Evolutionary conservation across 495 filamentous ascomycete genomes (phyloP).

Genomic region (Ramalina peruviana): DNA sequence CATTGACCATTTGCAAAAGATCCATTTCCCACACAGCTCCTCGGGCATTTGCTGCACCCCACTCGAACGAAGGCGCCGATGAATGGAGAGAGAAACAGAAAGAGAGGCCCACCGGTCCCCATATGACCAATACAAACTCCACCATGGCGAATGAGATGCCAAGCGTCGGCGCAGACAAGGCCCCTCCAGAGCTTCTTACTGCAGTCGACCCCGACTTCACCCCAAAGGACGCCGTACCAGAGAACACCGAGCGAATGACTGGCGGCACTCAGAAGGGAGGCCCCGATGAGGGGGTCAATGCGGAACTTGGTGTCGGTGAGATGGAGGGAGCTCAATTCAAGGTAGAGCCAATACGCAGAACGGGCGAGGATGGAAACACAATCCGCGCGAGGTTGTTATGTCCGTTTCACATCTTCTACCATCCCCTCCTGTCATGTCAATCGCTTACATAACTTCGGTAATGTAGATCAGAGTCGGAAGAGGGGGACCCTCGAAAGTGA

Average conservation of each 20-base stretch:
- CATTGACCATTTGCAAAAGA: not conserved
- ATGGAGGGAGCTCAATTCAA: constrained; percentile 78
- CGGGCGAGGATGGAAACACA: constrained; percentile 66
- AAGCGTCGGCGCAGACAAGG: constrained; percentile 37
- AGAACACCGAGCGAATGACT: constrained; percentile 46
- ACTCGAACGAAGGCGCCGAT: constrained; percentile 23
- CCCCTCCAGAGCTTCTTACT: no score
- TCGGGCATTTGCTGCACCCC: constrained; percentile 9
- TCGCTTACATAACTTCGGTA: not conserved
- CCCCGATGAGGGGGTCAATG: constrained; percentile 31
- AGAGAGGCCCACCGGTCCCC: constrained; percentile 43
- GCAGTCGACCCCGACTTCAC: constrained; percentile 41
- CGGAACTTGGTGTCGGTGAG: constrained; percentile 83
- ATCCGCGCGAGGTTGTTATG: constrained; percentile 83
- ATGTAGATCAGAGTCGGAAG: constrained; percentile 85
- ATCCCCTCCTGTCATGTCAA: not conserved
- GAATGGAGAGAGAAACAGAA: constrained; percentile 40
- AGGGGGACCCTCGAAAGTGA: constrained; percentile 92
- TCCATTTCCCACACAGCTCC: constrained; percentile 10
- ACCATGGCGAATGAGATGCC: constrained; percentile 52
- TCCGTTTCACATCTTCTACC: constrained; percentile 34
- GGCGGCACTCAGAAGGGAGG: constrained; percentile 40
- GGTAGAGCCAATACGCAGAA: constrained; percentile 72
- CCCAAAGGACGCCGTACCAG: constrained; percentile 45
- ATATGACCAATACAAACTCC: constrained; percentile 48